Conservation (phyloP, 2,329 filamentous ascomycete species). For the Paracorniculantispora psalliotae region DNA sequence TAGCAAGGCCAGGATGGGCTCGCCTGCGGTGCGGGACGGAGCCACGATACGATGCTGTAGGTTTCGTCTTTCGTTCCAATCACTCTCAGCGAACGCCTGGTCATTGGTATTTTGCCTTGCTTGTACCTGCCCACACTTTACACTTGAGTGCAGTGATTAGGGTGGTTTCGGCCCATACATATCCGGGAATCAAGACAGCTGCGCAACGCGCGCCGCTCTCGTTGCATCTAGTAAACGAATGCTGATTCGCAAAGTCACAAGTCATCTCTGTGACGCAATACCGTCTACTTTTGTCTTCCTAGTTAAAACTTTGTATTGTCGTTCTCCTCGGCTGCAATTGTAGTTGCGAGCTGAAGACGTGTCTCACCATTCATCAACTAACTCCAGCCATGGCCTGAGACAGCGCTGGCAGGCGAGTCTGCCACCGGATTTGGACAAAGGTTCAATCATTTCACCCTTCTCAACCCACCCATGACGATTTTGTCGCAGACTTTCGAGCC, state of each 20-base stretch:
- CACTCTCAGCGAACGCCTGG: neutral
- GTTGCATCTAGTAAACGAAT: neutral
- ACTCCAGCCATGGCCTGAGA: neutral
- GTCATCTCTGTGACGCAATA: neutral
- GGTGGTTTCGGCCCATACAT: neutral
- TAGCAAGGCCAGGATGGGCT: no score
- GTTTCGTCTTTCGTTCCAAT: slow-evolving; percentile 1
- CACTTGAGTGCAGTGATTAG: no score
- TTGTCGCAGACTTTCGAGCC: neutral
- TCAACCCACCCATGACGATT: neutral
- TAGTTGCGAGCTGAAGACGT: neutral
- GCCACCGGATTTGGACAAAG: neutral
- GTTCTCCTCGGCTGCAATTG: neutral
- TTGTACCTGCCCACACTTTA: neutral
- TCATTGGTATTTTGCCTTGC: neutral
- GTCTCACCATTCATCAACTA: neutral
- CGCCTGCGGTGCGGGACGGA: neutral
- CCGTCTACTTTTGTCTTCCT: neutral
- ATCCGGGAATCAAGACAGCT: neutral
- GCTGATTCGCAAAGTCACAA: neutral
- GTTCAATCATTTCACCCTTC: neutral
- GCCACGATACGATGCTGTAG: slow-evolving; percentile 14
- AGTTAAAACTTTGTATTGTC: neutral
- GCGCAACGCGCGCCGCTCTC: neutral
- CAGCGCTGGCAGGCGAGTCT: neutral